Percentiles rank a stretch among this genome's conserved stretches.
These are phyloP conservation scores for Letharia lupina DNA, from an alignment of 495 filamentous ascomycete genomes.

Conservation along the genomic window DNA sequence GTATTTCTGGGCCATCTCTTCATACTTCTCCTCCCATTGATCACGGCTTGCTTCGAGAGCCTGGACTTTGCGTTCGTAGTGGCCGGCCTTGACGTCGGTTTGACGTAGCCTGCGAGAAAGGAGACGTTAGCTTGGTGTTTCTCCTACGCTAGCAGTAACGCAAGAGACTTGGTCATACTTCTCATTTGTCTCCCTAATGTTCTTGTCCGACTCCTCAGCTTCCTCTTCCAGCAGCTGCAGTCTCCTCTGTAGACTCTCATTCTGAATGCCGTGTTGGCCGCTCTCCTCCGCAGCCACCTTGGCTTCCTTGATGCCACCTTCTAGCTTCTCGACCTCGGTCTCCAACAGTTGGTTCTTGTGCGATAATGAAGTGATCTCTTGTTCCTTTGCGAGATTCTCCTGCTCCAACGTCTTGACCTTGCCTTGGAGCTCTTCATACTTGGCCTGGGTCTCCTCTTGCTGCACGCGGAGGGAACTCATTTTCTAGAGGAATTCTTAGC, in stretches of 20 bases:
- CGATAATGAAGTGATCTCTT: conserved; percentile 89
- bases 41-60: conserved; percentile 83
- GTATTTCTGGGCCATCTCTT: conserved; percentile 90
- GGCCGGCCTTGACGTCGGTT: conserved; percentile 97
- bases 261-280: conserved; percentile 67
- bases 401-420: conserved; percentile 88
- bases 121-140: background rate
- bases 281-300: conserved; percentile 71
- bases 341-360: conserved; percentile 91
- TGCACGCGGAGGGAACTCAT: conserved; percentile 88
- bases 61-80: conserved; percentile 98
- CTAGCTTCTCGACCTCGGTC: conserved; percentile 80
- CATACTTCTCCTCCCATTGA: conserved; percentile 92
- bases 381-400: conserved; percentile 91
- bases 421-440: conserved; percentile 76
- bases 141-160: background rate
- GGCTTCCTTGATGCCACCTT: conserved; percentile 61
- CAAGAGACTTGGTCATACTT: conserved; percentile 57
- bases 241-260: conserved; percentile 81
- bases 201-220: conserved; percentile 90
- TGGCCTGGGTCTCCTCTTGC: conserved; percentile 68
- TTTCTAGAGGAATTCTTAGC: conserved; percentile 49
- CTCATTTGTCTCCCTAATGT: conserved; percentile 90
- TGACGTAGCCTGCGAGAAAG: conserved; percentile 67
- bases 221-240: conserved; percentile 95